Evolutionary conservation across 805 yeast genomes (phyloP).

Genomic region (Candida awuae): DNA sequence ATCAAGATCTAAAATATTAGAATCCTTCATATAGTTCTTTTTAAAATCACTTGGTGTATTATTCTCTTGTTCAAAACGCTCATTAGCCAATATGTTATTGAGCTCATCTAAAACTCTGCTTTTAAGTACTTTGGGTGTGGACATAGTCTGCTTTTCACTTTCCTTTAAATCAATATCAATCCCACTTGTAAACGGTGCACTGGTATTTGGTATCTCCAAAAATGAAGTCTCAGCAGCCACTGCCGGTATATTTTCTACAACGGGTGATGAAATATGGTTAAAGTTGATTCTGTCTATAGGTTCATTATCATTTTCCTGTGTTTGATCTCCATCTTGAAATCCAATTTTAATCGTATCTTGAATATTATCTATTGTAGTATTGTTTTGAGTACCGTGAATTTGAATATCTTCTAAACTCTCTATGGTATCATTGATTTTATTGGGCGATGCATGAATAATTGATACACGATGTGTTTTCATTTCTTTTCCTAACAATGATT

Average conservation of each 20-base stretch:
- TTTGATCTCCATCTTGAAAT: no score
- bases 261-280: background rate
- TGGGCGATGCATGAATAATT: background rate
- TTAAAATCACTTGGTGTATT: no score
- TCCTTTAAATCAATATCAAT: conserved; percentile 1
- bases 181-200: conserved; percentile 8
- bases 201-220: conserved; percentile 14
- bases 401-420: background rate
- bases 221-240: conserved; percentile 3
- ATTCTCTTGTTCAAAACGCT: background rate
- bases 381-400: background rate
- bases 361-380: no score
- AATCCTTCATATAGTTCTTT: no score
- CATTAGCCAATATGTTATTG: background rate
- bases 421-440: background rate
- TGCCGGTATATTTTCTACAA: background rate
- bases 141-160: background rate
- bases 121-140: background rate
- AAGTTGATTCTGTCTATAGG: no score
- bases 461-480: background rate
- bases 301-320: background rate
- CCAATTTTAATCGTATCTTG: no score
- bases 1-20: background rate
- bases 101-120: background rate
- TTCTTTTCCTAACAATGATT: background rate